These are phyloP conservation scores for Acanthochlamys bracteata DNA, from an alignment of 106 monocot genomes.

Conservation along the genomic window DNA sequence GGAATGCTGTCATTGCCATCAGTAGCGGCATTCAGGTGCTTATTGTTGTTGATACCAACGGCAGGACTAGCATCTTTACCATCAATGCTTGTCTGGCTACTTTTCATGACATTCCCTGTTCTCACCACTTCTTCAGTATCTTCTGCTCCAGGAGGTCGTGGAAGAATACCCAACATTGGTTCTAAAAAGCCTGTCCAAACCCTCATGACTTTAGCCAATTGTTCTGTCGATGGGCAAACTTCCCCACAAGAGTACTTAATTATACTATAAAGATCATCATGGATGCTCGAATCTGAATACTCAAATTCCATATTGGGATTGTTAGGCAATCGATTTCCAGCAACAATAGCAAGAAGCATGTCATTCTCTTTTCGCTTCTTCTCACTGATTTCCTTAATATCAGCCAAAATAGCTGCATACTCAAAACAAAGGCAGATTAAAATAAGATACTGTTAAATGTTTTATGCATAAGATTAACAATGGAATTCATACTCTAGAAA, in stretches of 20 bases:
- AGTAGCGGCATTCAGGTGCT: constrained; percentile 20
- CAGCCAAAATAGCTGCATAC: constrained; percentile 64
- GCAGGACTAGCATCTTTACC: constrained; percentile 34
- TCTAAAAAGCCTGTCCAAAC: constrained; percentile 98
- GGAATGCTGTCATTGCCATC: constrained; percentile 37
- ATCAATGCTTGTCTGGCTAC: constrained; percentile 18
- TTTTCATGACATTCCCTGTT: constrained; percentile 35
- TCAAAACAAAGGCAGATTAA: not conserved
- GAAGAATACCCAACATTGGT: constrained; percentile 54
- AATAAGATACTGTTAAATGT: not conserved
- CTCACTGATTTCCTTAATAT: constrained; percentile 97
- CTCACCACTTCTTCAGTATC: constrained; percentile 56
- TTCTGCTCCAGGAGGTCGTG: constrained; percentile 42
- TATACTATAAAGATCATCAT: constrained; percentile 71
- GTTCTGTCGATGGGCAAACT: constrained; percentile 68
- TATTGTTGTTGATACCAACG: constrained; percentile 20
- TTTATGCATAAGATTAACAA: not conserved
- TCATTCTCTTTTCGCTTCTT: constrained; percentile 85
- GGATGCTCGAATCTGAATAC: constrained; percentile 56
- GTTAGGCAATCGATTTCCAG: constrained; percentile 57
- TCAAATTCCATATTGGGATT: constrained; percentile 71
- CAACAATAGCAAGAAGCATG: constrained; percentile 73
- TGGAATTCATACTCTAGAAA: too few relatives aligned
- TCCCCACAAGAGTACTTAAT: constrained; percentile 87
- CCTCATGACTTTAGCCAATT: constrained; percentile 77